Percentiles rank a stretch among this genome's conserved stretches.
Conservation (phyloP, 2,329 filamentous ascomycete genomes). For the Talaromyces atroroseus region DNA sequence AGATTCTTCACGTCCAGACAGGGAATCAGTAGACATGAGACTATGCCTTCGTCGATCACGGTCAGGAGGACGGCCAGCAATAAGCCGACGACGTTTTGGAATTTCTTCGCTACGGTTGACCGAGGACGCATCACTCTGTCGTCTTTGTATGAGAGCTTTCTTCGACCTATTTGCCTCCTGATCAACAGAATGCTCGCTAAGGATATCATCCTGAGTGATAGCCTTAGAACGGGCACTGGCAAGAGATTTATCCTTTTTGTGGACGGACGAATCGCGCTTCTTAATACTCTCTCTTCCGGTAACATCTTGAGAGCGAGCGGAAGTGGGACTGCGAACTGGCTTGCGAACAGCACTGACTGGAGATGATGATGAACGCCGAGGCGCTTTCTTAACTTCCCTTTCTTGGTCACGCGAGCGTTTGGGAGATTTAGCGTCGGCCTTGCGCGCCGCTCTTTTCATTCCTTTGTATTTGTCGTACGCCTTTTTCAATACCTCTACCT, state of each 20-base stretch:
- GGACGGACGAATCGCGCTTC: slow-evolving; percentile 5
- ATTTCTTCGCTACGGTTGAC: slow-evolving; percentile 29
- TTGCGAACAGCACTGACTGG: slow-evolving; percentile 30
- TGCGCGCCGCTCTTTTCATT: slow-evolving; percentile 28
- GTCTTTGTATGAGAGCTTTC: slow-evolving; percentile 19
- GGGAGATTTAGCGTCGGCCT: slow-evolving; percentile 32
- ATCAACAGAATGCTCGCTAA: slow-evolving; percentile 27
- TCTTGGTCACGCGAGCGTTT: slow-evolving; percentile 36
- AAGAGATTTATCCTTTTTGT: slow-evolving; percentile 6
- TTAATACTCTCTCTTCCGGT: slow-evolving; percentile 20
- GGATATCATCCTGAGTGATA: slow-evolving; percentile 19
- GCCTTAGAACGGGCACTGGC: slow-evolving; percentile 18
- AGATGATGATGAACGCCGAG: slow-evolving; percentile 35
- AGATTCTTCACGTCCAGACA: slow-evolving; percentile 35
- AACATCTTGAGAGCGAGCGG: slow-evolving; percentile 22
- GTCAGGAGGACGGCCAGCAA: slow-evolving; percentile 38
- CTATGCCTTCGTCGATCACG: slow-evolving; percentile 30
- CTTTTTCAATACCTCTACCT: slow-evolving; percentile 74
- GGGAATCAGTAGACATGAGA: slow-evolving; percentile 36
- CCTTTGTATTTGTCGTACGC: slow-evolving; percentile 38
- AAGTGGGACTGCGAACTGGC: slow-evolving; percentile 26
- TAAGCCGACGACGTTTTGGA: slow-evolving; percentile 35
- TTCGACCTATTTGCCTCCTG: slow-evolving; percentile 30
- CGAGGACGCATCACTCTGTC: slow-evolving; percentile 27
- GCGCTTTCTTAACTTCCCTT: slow-evolving; percentile 30